Evolutionary conservation across 306 rosid genomes (phyloP).

Genomic region (Oxytropis ochrocephala): DNA sequence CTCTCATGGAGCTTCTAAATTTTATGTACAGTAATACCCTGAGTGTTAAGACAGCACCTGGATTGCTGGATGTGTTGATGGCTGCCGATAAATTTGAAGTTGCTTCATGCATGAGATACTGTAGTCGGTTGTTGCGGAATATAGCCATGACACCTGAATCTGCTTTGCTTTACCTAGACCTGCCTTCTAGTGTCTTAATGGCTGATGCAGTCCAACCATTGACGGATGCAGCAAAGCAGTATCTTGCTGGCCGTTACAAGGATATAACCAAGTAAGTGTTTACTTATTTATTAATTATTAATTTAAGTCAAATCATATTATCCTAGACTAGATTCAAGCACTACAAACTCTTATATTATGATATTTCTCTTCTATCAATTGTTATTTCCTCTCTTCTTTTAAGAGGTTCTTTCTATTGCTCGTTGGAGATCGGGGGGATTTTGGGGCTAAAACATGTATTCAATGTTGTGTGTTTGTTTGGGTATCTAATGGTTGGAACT

Average conservation of each 20-base stretch:
- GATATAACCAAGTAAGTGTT: slow-evolving; percentile 74
- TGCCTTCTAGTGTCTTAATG: slow-evolving; percentile 88
- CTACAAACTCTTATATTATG: background rate
- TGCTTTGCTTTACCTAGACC: slow-evolving; percentile 91
- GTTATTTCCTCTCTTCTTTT: background rate
- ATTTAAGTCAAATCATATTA: background rate
- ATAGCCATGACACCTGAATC: slow-evolving; percentile 87
- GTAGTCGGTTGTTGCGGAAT: slow-evolving; percentile 67
- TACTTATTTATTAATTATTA: background rate
- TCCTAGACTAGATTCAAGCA: background rate
- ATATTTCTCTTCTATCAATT: background rate
- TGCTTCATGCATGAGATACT: slow-evolving; percentile 93
- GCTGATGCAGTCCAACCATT: slow-evolving; percentile 95
- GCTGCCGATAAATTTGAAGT: slow-evolving; percentile 99
- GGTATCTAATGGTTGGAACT: background rate
- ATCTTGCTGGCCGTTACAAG: slow-evolving; percentile 80
- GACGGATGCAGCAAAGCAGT: slow-evolving; percentile 94
- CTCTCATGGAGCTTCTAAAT: slow-evolving; percentile 92
- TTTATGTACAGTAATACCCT: slow-evolving; percentile 89
- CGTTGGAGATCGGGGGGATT: background rate
- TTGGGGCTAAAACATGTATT: background rate
- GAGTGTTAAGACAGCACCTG: slow-evolving; percentile 57
- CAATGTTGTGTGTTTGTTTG: background rate
- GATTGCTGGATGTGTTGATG: slow-evolving; percentile 88
- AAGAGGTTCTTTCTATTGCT: background rate